Conservation (phyloP, 139 green algal species). For the Coelastrella sp. region DNA sequence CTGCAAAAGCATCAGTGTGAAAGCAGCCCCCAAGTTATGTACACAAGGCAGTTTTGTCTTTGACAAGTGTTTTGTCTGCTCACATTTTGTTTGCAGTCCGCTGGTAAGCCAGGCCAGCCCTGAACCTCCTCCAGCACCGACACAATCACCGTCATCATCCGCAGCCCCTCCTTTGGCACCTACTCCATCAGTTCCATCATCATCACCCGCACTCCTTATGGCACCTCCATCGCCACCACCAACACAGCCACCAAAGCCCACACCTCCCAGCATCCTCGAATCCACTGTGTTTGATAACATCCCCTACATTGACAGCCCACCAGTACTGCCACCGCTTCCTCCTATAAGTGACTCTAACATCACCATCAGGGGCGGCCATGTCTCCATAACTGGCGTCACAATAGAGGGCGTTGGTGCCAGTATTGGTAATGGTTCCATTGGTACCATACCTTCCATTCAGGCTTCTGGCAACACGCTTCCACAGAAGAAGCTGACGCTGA, state of each 20-base stretch:
- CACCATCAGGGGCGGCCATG: slow-evolving; percentile 14
- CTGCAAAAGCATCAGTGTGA: no score
- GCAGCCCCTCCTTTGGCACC: no score
- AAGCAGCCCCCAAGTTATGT: no score
- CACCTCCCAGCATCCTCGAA: neutral
- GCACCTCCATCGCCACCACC: neutral
- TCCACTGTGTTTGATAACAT: neutral
- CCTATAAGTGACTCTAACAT: neutral
- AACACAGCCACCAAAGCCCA: neutral
- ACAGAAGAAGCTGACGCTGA: neutral
- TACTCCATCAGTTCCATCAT: no score
- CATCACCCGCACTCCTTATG: no score
- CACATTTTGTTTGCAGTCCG: no score
- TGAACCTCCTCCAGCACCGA: no score
- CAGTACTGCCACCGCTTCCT: neutral
- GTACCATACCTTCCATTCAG: neutral
- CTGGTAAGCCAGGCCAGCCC: no score
- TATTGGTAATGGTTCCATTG: neutral
- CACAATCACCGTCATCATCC: no score
- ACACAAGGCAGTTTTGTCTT: no score
- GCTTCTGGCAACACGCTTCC: neutral
- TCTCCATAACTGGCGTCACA: slow-evolving; percentile 9
- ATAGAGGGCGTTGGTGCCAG: neutral
- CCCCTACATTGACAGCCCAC: neutral
- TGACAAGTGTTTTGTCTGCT: no score